These are phyloP conservation scores for Pseudonectria buxi DNA, from an alignment of 2,329 filamentous ascomycete species.

Conservation along the genomic window DNA sequence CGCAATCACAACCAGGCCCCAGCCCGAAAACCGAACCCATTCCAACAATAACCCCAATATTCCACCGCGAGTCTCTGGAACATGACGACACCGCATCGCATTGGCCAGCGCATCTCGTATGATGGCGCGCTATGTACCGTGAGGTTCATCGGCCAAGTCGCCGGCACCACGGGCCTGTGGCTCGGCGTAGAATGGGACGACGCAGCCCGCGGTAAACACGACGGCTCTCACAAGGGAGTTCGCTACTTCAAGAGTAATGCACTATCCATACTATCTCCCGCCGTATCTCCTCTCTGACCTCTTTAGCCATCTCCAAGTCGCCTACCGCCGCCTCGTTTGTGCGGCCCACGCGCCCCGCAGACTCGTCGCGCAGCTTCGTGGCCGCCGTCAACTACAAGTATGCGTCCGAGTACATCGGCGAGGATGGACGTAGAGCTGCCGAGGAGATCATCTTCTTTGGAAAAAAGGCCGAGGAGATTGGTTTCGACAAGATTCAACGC, in stretches of 20 bases:
- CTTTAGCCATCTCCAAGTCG: constrained; percentile 51
- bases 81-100: constrained; percentile 37
- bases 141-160: constrained; percentile 71
- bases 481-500: constrained; percentile 84
- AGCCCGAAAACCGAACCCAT: background rate
- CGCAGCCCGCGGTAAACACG: constrained; percentile 76
- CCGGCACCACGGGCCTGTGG: constrained; percentile 73
- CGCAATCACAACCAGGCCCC: background rate
- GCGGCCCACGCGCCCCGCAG: constrained; percentile 64
- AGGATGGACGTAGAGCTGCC: constrained; percentile 30
- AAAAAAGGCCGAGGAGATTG: constrained; percentile 88
- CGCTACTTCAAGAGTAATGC: constrained; percentile 75
- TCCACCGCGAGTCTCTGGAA: background rate
- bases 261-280: background rate
- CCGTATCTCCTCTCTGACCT: background rate
- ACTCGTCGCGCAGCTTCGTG: constrained; percentile 66
- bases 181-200: constrained; percentile 98
- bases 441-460: constrained; percentile 60
- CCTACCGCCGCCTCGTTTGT: constrained; percentile 80
- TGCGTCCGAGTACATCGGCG: constrained; percentile 46
- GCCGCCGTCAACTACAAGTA: constrained; percentile 81
- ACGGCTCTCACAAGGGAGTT: constrained; percentile 71
- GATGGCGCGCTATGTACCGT: constrained; percentile 74
- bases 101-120: constrained; percentile 76
- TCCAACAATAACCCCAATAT: background rate